phyloP scores from a whole-genome alignment of 805 yeast genomes.

The Clavispora phyllophila region DNA sequence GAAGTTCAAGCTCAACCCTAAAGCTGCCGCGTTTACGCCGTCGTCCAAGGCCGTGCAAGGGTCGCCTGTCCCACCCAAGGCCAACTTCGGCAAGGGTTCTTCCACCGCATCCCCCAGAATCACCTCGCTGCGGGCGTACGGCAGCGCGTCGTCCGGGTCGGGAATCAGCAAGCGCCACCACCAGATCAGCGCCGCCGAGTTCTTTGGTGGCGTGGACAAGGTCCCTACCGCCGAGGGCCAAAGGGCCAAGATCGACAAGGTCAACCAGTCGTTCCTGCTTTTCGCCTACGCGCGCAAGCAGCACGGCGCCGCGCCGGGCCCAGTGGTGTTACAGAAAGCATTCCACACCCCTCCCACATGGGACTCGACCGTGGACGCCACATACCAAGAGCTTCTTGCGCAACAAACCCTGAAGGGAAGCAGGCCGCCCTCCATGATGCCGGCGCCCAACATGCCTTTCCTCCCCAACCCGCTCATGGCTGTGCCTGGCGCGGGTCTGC shows the following conservation, averaged over 20 bases:
- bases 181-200: slow-evolving; percentile 37
- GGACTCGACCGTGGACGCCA: slow-evolving; percentile 54
- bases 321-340: slow-evolving; percentile 50
- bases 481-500: slow-evolving; percentile 17
- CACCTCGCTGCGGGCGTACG: slow-evolving; percentile 27
- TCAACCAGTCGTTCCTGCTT: slow-evolving; percentile 46
- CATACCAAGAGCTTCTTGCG: slow-evolving; percentile 51
- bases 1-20: slow-evolving; percentile 61
- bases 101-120: slow-evolving; percentile 32
- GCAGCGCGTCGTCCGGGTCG: slow-evolving; percentile 14
- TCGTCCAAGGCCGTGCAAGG: slow-evolving; percentile 18
- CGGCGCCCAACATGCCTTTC: slow-evolving; percentile 19
- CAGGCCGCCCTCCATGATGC: slow-evolving; percentile 14
- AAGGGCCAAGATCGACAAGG: slow-evolving; percentile 28
- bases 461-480: slow-evolving; percentile 27
- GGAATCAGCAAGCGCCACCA: slow-evolving; percentile 25
- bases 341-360: slow-evolving; percentile 76
- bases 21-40: slow-evolving; percentile 64
- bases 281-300: slow-evolving; percentile 42
- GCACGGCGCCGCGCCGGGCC: slow-evolving; percentile 16
- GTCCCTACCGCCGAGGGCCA: slow-evolving; percentile 37
- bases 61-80: slow-evolving; percentile 25
- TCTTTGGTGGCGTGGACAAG: slow-evolving; percentile 35
- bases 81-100: slow-evolving; percentile 20
- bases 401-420: slow-evolving; percentile 17